A percentile compares a stretch with the other conserved stretches of the same genome.
Conservation (phyloP, 371 early-diverging fungal species). For the Conidiobolus incongruus region DNA sequence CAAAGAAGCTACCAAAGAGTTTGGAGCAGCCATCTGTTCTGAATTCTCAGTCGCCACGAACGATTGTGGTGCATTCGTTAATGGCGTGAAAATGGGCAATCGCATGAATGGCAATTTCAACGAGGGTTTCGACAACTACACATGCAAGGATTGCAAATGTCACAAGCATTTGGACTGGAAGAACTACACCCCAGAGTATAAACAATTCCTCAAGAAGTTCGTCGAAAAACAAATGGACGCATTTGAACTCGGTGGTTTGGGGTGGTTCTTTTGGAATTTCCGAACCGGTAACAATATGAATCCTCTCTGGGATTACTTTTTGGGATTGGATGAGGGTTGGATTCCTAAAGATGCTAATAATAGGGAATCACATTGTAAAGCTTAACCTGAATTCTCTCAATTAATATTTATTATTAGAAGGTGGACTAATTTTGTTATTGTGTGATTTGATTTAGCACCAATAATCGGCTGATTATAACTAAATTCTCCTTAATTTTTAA, state of each 20-base stretch:
- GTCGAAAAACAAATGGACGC: conserved; percentile 19
- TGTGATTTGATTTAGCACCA: too few species aligned
- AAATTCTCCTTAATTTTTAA: too few species aligned
- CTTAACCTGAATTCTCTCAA: too few species aligned
- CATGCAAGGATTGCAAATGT: conserved; percentile 21
- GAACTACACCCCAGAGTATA: conserved; percentile 7
- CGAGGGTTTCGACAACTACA: neutral
- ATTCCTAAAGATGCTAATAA: conserved; percentile 11
- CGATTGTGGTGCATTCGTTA: conserved; percentile 46
- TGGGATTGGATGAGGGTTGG: conserved; percentile 11
- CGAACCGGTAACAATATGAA: conserved; percentile 15
- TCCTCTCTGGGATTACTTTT: conserved; percentile 11
- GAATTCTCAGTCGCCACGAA: conserved; percentile 51
- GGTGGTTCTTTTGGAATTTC: conserved; percentile 31
- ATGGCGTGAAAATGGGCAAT: conserved; percentile 37
- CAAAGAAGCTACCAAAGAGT: conserved; percentile 3
- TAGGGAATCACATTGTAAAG: too few species aligned
- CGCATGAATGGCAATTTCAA: conserved; percentile 35
- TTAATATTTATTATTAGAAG: too few species aligned
- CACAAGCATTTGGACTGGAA: conserved; percentile 12
- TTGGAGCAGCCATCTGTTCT: conserved; percentile 37
- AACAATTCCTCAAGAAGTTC: conserved; percentile 10
- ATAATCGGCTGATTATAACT: too few species aligned
- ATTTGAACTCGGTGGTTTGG: conserved; percentile 16
- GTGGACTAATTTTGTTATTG: too few species aligned